Conservation (phyloP, 208 protist genomes). For the Acanthamoeba triangularis region DNA sequence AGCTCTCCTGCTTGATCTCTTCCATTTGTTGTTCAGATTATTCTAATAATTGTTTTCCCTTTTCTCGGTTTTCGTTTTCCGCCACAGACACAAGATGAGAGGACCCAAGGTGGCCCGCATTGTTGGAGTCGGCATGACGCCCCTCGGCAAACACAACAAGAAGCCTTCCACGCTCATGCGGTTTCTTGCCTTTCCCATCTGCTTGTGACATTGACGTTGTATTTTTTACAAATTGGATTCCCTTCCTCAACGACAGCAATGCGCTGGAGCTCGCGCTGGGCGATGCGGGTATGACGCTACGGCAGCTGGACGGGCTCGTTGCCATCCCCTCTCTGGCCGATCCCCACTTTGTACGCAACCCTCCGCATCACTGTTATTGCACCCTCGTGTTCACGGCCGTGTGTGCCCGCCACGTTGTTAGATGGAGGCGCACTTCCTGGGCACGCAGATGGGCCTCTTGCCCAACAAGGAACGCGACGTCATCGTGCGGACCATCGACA, state of each 20-base stretch:
- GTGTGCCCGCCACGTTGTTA: background rate
- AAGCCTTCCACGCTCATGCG: constrained; percentile 85
- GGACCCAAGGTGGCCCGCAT: constrained; percentile 83
- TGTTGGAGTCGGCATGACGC: constrained; percentile 89
- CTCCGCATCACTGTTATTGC: background rate
- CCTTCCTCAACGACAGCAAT: constrained; percentile 59
- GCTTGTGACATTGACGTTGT: background rate
- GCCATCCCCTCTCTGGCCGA: constrained; percentile 92
- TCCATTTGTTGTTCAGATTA: background rate
- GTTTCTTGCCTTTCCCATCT: background rate
- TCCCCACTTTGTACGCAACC: constrained; percentile 83
- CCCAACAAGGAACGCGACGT: constrained; percentile 83
- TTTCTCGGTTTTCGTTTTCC: background rate
- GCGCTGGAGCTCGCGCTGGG: constrained; percentile 88
- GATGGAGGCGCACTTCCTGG: constrained; percentile 92
- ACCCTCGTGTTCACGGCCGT: background rate
- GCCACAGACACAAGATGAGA: background rate
- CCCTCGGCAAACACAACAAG: constrained; percentile 87
- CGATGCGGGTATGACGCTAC: constrained; percentile 87
- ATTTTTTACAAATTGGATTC: background rate
- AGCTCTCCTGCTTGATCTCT: constrained; percentile 5
- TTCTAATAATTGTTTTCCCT: background rate
- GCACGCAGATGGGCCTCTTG: constrained; percentile 86
- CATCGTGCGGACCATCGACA: constrained; percentile 91
- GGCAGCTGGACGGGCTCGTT: constrained; percentile 91